Percentiles rank a stretch among this genome's conserved stretches.
Conservation (phyloP, 352 stramenopile genomes). For the Pythium phragmitis region DNA sequence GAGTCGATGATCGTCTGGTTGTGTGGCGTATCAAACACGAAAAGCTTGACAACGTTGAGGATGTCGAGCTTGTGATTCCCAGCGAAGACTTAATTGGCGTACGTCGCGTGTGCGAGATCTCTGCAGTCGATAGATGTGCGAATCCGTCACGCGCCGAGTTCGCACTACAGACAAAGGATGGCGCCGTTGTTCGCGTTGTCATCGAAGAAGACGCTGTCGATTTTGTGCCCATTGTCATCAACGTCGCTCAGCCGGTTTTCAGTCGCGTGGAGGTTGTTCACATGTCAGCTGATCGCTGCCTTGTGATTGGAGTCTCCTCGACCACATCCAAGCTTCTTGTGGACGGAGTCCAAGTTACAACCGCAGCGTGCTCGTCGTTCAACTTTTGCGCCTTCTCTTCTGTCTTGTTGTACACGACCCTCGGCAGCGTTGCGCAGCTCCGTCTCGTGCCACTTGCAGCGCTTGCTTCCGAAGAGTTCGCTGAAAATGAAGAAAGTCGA, state of each 20-base stretch:
- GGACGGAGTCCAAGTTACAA: conserved; percentile 36
- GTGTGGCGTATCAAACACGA: conserved; percentile 4
- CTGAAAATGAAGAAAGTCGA: conserved; percentile 28
- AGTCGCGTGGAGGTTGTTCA: conserved; percentile 38
- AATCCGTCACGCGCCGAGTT: not conserved
- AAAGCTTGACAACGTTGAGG: not conserved
- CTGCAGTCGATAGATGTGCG: not conserved
- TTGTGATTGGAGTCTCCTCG: conserved; percentile 45
- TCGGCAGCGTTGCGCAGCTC: conserved; percentile 56
- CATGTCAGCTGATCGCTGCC: not conserved
- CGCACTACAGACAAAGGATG: conserved; percentile 39
- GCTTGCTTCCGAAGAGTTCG: conserved; percentile 17
- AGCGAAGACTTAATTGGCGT: conserved; percentile 18
- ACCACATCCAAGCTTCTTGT: conserved; percentile 52
- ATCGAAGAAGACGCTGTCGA: conserved; percentile 13
- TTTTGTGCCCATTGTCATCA: not conserved
- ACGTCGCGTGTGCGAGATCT: conserved; percentile 14
- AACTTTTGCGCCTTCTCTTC: conserved; percentile 37
- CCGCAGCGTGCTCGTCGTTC: conserved; percentile 61
- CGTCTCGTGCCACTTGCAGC: conserved; percentile 43
- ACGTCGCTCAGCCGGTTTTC: conserved; percentile 23
- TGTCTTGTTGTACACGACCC: conserved; percentile 63
- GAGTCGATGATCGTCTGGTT: conserved; percentile 12
- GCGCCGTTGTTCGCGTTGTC: conserved; percentile 23
- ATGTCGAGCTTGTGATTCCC: conserved; percentile 15